phyloP scores from a whole-genome alignment of 2,329 filamentous ascomycete genomes.

The Annulohypoxylon truncatum region DNA sequence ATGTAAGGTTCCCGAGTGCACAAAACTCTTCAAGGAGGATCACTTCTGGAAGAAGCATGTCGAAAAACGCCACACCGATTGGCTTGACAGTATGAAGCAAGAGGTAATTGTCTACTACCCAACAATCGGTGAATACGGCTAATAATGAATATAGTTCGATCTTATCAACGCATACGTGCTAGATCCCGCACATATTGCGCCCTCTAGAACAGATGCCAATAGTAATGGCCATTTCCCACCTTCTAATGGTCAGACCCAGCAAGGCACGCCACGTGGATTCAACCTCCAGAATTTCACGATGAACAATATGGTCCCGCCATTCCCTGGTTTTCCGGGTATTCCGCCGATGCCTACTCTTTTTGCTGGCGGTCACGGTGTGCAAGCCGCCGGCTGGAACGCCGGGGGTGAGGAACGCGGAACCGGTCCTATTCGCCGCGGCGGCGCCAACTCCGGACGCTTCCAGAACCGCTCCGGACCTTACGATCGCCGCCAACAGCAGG shows the following conservation, averaged over 20 bases:
- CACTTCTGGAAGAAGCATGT: slow-evolving; percentile 98
- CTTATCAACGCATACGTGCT: slow-evolving; percentile 95
- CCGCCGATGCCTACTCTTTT: slow-evolving; percentile 66
- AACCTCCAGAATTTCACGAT: slow-evolving; percentile 80
- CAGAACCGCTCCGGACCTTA: slow-evolving; percentile 78
- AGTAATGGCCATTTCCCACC: slow-evolving; percentile 96
- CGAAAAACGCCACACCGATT: slow-evolving; percentile 93
- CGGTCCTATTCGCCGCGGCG: slow-evolving; percentile 77
- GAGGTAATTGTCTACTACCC: slow-evolving; percentile 71
- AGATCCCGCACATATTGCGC: slow-evolving; percentile 93
- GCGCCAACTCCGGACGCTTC: slow-evolving; percentile 64
- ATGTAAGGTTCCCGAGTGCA: slow-evolving; percentile 95
- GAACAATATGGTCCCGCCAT: slow-evolving; percentile 66
- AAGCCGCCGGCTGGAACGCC: slow-evolving; percentile 61
- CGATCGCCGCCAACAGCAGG: slow-evolving; percentile 72
- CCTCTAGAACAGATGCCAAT: slow-evolving; percentile 91
- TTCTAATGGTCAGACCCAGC: slow-evolving; percentile 77
- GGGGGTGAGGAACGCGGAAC: slow-evolving; percentile 65
- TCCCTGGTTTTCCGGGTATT: slow-evolving; percentile 69
- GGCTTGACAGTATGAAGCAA: slow-evolving; percentile 81
- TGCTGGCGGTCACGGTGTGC: slow-evolving; percentile 57
- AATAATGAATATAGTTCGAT: slow-evolving; percentile 70
- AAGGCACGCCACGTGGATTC: slow-evolving; percentile 92
- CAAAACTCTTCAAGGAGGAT: slow-evolving; percentile 96
- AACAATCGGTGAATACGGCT: slow-evolving; percentile 43